Base-by-base conservation (phyloP, 805 yeast genomes). In the Candida tammaniensis region DNA sequence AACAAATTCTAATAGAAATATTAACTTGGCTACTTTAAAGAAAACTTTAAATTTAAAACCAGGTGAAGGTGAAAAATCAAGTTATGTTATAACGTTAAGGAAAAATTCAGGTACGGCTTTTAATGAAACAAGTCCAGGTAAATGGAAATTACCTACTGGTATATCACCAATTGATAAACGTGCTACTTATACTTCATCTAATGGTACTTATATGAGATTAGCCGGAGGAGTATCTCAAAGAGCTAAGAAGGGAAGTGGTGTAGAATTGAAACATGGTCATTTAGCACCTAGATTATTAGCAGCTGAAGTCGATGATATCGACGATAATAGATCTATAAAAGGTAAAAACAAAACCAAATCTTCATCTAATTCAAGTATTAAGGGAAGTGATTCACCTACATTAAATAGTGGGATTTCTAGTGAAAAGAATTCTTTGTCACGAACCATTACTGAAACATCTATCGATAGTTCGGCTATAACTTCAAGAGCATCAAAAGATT, bases 251-350 rank as follows among this genome's bases (percentile, higher is more conserved):
- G 51, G 63, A n/a, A 60, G 64, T 36, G 74, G 74, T 0, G 73
- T 68, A 5, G 82, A 77, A 36, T 61, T 78, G 51, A 79, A 76
- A 48, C 83, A 79, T 51, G 82, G 83, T 5, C 77, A 67, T 49
- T 63, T 76, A 38, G 71, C 77, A 35, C 84, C 83, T 17, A 69
- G 86, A 29, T 66, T 83, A 57, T 63, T 84, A 40, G 91, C 89
- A 2, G 74, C 82, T 16, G 93, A 83, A 53, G 80, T 83, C 23
- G 89, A 81, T 42, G 86, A 82, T 35, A 75, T 68, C 21, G 86
- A 78, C 33, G 53, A 49, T 30, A 27, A 28, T 13, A 30, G 39
- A 27, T 40, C 29, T 7, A 11, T 16, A 4, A 27, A 20, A 10
- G 18, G 18, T 27, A 4, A n/a, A 9, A 15, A 18, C 10, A 22